phyloP scores from a whole-genome alignment of 139 green algal genomes.

The Chlamydomonas asymmetrica region DNA sequence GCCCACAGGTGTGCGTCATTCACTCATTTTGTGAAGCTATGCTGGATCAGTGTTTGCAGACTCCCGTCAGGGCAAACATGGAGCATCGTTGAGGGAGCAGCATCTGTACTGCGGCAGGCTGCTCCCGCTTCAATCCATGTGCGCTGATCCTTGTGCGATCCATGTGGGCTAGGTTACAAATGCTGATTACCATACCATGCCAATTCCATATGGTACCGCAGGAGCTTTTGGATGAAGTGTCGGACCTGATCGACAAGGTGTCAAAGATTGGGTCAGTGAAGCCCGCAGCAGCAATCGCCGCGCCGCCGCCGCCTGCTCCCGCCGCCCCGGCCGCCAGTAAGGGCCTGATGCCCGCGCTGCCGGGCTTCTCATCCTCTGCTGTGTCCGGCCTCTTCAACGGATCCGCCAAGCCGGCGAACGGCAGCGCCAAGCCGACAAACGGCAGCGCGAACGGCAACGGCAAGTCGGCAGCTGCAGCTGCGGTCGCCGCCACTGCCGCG shows the following conservation, averaged over 20 bases:
- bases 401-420: no score
- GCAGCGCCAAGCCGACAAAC: background rate
- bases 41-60: background rate
- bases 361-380: background rate
- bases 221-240: no score
- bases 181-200: background rate
- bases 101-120: no score
- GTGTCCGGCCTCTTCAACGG: no score
- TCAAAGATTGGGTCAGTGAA: no score
- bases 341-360: background rate
- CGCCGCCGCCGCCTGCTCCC: background rate
- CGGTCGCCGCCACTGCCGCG: background rate
- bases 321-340: background rate
- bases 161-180: no score
- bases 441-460: background rate
- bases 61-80: background rate
- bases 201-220: background rate
- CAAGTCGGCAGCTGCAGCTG: background rate
- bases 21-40: background rate
- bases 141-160: no score
- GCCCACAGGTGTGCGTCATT: background rate
- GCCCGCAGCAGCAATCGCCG: background rate
- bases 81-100: slow-evolving; percentile 20
- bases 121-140: no score
- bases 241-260: no score